phyloP scores from a whole-genome alignment of 2,329 filamentous ascomycete genomes.

The Alternaria sp. region DNA sequence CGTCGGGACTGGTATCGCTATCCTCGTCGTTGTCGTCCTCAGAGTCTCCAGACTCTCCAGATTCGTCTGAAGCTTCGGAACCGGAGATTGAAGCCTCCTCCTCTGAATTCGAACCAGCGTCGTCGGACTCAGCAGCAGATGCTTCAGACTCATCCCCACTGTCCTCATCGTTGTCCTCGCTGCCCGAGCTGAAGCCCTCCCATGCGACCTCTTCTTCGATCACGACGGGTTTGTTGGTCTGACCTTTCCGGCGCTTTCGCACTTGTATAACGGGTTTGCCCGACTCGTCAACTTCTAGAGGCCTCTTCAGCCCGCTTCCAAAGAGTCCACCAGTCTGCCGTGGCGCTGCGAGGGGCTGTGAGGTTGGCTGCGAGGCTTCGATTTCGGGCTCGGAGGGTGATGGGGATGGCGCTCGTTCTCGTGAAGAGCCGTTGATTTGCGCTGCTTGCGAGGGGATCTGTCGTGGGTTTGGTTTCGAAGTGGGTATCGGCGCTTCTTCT shows the following conservation, averaged over 20 bases:
- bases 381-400: conserved; percentile 20
- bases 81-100: conserved; percentile 16
- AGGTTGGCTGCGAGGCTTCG: conserved; percentile 9
- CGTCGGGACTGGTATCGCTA: conserved; percentile 39
- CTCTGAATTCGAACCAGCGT: conserved; percentile 5
- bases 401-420: conserved; percentile 26
- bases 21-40: conserved; percentile 46
- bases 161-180: conserved; percentile 32
- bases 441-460: not conserved
- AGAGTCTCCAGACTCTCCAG: conserved; percentile 30
- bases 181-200: conserved; percentile 66
- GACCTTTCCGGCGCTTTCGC: conserved; percentile 70
- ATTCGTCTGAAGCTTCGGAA: conserved; percentile 22
- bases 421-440: not conserved
- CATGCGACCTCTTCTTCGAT: conserved; percentile 60
- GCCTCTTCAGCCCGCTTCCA: conserved; percentile 85
- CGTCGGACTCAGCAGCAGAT: conserved; percentile 15
- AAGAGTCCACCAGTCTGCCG: conserved; percentile 38
- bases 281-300: conserved; percentile 78
- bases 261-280: conserved; percentile 84
- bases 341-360: not conserved
- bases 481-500: not conserved
- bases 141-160: conserved; percentile 28
- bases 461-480: not conserved
- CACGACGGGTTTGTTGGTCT: conserved; percentile 44